Evolutionary conservation across 2,329 filamentous ascomycete species (phyloP), one percentile per base, ranked within the genome.

Genomic region (Colletotrichum somersetense): DNA sequence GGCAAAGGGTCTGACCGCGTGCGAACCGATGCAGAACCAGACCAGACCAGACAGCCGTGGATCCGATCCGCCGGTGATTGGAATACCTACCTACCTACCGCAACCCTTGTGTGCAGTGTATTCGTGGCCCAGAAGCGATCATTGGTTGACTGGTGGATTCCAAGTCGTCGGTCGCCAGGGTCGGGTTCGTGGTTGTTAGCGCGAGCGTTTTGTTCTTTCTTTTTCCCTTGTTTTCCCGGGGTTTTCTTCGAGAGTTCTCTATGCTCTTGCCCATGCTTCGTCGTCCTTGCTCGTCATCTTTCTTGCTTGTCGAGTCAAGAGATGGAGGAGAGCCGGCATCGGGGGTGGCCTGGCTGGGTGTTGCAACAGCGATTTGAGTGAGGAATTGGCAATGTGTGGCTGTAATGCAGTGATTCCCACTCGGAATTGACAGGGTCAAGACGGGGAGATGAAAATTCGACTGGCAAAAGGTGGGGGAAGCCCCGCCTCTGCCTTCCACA

Each of bases 391-490:
- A 59, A 23, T 30, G 40, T 46, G 33, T 42, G 23, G 62, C 23
- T 20, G 48, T 12, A 8, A 23, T 30, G 48, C 12, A 26, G 14
- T 12, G 50, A 30, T 53, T 53, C 23, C 23, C 16, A 2, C 50
- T 33, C 5, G 14, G 14, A 53, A 16, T 44, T 16, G 42, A 20
- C 16, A 20, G 42, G 42, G 42, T 20, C 16, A 12, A 44, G 18
- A 20, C 8, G 35, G 16, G 42, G 35, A 6, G 38, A 26, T 48
- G 26, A 42, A 57, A 55, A 57, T 35, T 40, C 26, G 42, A 57
- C 35, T 44, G 11, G 64, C 30, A 71, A 62, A 52, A n/a, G 42
- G 58, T 65, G 63, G 68, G 68, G 68, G 68, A 68, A 71, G 52
- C 12, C 18, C 35, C 30, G 30, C 30, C n/a, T 23, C 33, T 35